These are phyloP conservation scores for Lolium multiflorum DNA, from an alignment of 176 grass and related monocot species.

Conservation along the genomic window DNA sequence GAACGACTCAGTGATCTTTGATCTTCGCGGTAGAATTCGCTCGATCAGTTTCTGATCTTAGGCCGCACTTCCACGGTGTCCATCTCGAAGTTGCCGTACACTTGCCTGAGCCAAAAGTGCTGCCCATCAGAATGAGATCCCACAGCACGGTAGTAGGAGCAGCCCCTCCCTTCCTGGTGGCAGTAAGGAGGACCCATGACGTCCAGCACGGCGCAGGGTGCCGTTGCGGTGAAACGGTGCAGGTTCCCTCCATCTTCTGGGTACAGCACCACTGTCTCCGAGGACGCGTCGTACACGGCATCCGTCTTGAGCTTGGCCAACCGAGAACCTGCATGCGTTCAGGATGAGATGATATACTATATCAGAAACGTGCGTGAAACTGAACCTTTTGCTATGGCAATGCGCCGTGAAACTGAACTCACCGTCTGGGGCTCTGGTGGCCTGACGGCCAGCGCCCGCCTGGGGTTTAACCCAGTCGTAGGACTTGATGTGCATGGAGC, in stretches of 20 bases:
- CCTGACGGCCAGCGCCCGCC: background rate
- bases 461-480: slow-evolving; percentile 60
- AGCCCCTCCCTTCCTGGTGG: slow-evolving; percentile 52
- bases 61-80: slow-evolving; percentile 1
- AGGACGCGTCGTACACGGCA: slow-evolving; percentile 40
- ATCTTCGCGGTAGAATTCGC: background rate
- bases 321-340: slow-evolving; percentile 35
- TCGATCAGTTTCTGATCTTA: background rate
- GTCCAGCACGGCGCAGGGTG: slow-evolving; percentile 63
- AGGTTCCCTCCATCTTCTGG: slow-evolving; percentile 74
- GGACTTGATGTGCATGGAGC: slow-evolving; percentile 74
- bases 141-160: slow-evolving; percentile 57
- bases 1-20: background rate
- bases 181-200: slow-evolving; percentile 74
- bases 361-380: background rate
- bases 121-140: slow-evolving; percentile 21
- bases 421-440: background rate
- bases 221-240: slow-evolving; percentile 62
- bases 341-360: background rate
- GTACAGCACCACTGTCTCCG: slow-evolving; percentile 59
- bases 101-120: slow-evolving; percentile 53
- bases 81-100: slow-evolving; percentile 36
- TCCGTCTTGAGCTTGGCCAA: slow-evolving; percentile 62
- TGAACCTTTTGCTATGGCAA: background rate
- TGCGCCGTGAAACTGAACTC: background rate